These are phyloP conservation scores for Cladosporium sp. DNA, from an alignment of 2,329 filamentous ascomycete species.

Conservation along the genomic window DNA sequence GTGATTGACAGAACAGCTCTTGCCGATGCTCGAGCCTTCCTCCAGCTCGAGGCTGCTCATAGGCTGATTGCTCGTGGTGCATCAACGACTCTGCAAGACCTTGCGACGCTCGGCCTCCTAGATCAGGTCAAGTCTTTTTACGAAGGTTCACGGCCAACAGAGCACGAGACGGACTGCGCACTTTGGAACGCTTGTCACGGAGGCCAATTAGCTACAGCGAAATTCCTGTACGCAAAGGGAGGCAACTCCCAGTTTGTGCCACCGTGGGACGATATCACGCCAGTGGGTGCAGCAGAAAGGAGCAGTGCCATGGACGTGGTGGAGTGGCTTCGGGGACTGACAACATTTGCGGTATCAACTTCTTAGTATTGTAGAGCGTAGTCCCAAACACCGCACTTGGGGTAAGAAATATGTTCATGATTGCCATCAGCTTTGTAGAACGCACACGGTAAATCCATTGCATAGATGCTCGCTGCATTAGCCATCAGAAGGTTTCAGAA, in stretches of 20 bases:
- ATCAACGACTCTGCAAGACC: neutral
- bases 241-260: neutral
- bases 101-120: neutral
- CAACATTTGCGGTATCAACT: too few species aligned
- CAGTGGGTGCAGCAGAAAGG: neutral
- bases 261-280: neutral
- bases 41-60: neutral
- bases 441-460: neutral
- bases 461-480: neutral
- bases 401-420: neutral
- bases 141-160: neutral
- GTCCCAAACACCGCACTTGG: neutral
- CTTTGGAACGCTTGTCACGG: conserved; percentile 12
- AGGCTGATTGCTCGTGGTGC: conserved; percentile 2
- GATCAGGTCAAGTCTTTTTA: neutral
- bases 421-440: neutral
- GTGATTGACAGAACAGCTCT: conserved; percentile 6
- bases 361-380: neutral
- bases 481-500: neutral
- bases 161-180: neutral
- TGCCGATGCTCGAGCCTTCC: conserved; percentile 10
- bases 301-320: neutral
- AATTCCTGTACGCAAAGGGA: neutral
- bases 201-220: neutral
- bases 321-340: neutral